phyloP scores from a whole-genome alignment of 2,329 filamentous ascomycete species.

The Pyricularia sp. region DNA sequence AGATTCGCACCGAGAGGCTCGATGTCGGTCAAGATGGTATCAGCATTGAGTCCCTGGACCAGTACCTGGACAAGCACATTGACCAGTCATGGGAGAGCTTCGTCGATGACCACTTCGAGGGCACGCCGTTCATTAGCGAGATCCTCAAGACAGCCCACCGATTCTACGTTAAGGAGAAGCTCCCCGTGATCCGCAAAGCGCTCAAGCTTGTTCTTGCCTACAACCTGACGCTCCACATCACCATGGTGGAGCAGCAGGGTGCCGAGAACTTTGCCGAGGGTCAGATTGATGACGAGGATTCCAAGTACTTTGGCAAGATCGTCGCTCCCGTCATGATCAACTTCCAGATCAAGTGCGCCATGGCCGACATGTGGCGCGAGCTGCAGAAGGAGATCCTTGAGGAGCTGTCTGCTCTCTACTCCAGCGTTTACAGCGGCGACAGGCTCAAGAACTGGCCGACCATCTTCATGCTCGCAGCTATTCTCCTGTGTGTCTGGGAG shows the following conservation, averaged over 20 bases:
- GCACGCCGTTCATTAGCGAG: constrained; percentile 87
- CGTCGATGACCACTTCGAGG: constrained; percentile 91
- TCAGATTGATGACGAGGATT: constrained; percentile 73
- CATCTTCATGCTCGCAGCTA: constrained; percentile 92
- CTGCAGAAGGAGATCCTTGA: constrained; percentile 92
- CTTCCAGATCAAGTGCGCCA: constrained; percentile 95
- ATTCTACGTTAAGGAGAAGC: constrained; percentile 79
- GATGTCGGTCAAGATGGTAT: constrained; percentile 85
- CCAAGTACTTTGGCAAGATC: constrained; percentile 79
- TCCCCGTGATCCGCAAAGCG: constrained; percentile 84
- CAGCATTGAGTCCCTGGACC: constrained; percentile 64
- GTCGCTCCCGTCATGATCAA: constrained; percentile 98
- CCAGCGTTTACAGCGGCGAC: constrained; percentile 94
- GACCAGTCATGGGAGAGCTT: constrained; percentile 86
- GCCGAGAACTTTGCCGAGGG: constrained; percentile 67
- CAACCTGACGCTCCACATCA: constrained; percentile 89
- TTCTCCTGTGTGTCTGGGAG: constrained; percentile 90
- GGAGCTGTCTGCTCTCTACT: constrained; percentile 84
- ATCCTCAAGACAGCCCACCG: constrained; percentile 93
- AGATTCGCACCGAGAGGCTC: constrained; percentile 75
- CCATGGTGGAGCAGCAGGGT: constrained; percentile 80
- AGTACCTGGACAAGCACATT: constrained; percentile 92
- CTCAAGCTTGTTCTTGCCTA: constrained; percentile 91
- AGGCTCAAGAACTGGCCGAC: constrained; percentile 98
- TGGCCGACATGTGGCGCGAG: constrained; percentile 97